These are phyloP conservation scores for Amphirosellinia nigrospora DNA, from an alignment of 495 filamentous ascomycete genomes.

Conservation along the genomic window DNA sequence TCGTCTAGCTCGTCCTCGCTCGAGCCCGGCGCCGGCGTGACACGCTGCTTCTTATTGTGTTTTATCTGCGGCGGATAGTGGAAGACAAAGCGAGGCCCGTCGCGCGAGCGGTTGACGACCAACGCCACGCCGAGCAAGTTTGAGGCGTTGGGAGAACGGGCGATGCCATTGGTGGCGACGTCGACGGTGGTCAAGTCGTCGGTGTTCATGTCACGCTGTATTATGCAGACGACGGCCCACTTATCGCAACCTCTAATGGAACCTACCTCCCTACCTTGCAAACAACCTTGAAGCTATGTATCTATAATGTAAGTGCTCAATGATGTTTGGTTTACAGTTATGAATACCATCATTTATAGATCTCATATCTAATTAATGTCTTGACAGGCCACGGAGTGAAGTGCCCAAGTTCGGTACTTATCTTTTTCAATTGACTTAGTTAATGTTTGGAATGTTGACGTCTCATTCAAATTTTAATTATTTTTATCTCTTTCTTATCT, in stretches of 20 bases:
- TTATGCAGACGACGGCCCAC: not conserved
- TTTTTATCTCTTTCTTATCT: no score
- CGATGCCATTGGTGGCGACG: slow-evolving; percentile 44
- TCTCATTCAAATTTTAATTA: not conserved
- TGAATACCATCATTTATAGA: not conserved
- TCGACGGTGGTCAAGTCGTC: not conserved
- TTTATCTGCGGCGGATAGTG: slow-evolving; percentile 73
- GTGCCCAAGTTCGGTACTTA: not conserved
- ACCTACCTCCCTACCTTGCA: no score
- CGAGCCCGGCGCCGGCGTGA: slow-evolving; percentile 33
- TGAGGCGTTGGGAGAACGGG: slow-evolving; percentile 52
- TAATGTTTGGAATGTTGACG: not conserved
- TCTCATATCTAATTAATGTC: not conserved
- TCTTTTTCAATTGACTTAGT: not conserved
- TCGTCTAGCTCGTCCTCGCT: slow-evolving; percentile 49
- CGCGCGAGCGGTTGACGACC: slow-evolving; percentile 79
- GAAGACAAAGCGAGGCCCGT: slow-evolving; percentile 86
- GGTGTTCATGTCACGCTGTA: slow-evolving; percentile 20
- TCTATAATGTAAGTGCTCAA: not conserved
- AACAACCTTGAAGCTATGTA: no score
- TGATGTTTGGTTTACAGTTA: not conserved
- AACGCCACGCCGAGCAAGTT: slow-evolving; percentile 77
- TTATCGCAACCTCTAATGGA: not conserved
- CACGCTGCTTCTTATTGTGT: slow-evolving; percentile 32
- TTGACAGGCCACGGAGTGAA: not conserved